A percentile compares a stretch with the other conserved stretches of the same genome.
Evolutionary conservation across 768 basidiomycete genomes (phyloP).

Genomic region (Lanmaoa pseudosensibilis): DNA sequence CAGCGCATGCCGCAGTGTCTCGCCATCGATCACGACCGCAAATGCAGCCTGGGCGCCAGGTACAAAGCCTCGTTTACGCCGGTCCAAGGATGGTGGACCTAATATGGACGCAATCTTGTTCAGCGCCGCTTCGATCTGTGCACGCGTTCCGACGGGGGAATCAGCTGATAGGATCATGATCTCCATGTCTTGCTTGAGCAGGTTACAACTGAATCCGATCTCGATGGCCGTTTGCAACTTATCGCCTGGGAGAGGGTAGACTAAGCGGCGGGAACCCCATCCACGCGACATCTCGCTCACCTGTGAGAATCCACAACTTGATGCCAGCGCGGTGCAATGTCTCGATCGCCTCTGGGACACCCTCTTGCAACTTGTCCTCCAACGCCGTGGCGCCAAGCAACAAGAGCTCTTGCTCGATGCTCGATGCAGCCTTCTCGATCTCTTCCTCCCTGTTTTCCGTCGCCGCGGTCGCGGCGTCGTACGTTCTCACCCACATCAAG

Average conservation of each 20-base stretch:
- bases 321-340: slow-evolving; percentile 90
- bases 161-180: slow-evolving; percentile 95
- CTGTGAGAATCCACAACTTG: slow-evolving; percentile 97
- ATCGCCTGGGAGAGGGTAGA: slow-evolving; percentile 57
- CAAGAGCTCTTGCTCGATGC: slow-evolving; percentile 77
- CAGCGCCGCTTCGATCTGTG: slow-evolving; percentile 87
- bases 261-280: neutral
- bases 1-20: slow-evolving; percentile 83
- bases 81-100: slow-evolving; percentile 69
- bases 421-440: slow-evolving; percentile 83
- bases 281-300: slow-evolving; percentile 38
- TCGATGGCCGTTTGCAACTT: slow-evolving; percentile 98
- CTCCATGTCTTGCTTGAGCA: slow-evolving; percentile 93
- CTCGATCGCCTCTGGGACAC: slow-evolving; percentile 95
- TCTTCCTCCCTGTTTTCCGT: slow-evolving; percentile 85
- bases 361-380: slow-evolving; percentile 96
- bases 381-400: slow-evolving; percentile 94
- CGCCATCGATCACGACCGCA: slow-evolving; percentile 95
- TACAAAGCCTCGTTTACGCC: slow-evolving; percentile 64
- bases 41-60: slow-evolving; percentile 70
- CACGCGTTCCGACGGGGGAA: slow-evolving; percentile 65
- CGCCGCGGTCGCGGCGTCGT: slow-evolving; percentile 79
- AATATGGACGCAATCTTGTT: slow-evolving; percentile 91
- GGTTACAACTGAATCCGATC: slow-evolving; percentile 93
- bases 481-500: slow-evolving; percentile 70